These are phyloP conservation scores for Trypanosoma conorhini DNA, from an alignment of 208 protist species.

Conservation along the genomic window DNA sequence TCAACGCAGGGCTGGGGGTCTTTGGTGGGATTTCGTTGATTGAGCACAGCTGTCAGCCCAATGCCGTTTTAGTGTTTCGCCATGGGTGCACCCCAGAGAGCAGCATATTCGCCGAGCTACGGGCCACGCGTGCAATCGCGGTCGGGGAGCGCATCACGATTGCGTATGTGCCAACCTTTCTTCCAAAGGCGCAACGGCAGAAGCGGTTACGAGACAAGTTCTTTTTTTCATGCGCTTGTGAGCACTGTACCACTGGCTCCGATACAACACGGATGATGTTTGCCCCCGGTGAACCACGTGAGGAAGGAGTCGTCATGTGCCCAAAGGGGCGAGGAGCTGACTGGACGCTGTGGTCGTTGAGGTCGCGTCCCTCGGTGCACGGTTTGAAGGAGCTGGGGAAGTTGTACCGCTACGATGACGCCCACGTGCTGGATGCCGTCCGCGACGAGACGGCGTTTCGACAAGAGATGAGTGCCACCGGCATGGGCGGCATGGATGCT, in stretches of 20 bases:
- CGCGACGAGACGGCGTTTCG: conserved; percentile 15
- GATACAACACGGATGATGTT: conserved; percentile 22
- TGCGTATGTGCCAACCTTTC: conserved; percentile 22
- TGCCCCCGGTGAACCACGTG: not conserved
- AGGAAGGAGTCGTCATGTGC: conserved; percentile 3
- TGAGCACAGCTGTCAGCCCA: conserved; percentile 27
- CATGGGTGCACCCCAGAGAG: conserved; percentile 10
- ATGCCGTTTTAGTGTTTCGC: conserved; percentile 24
- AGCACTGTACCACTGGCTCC: conserved; percentile 8
- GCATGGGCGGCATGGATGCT: not conserved
- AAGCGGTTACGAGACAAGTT: conserved; percentile 12
- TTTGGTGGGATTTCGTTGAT: conserved; percentile 25
- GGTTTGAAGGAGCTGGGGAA: not conserved
- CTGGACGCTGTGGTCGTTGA: not conserved
- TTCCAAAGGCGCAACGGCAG: conserved; percentile 19
- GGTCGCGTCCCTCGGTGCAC: not conserved
- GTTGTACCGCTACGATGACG: conserved; percentile 6
- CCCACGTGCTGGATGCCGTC: conserved; percentile 8
- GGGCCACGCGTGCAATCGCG: conserved; percentile 17
- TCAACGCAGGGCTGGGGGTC: conserved; percentile 9
- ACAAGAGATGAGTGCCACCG: conserved; percentile 11
- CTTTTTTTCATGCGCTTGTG: conserved; percentile 25
- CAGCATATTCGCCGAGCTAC: conserved; percentile 20
- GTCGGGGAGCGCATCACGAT: conserved; percentile 24
- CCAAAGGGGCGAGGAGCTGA: conserved; percentile 7